Evolutionary conservation across 2,329 filamentous ascomycete species (phyloP).

Genomic region (Pestalotiopsis sp.): DNA sequence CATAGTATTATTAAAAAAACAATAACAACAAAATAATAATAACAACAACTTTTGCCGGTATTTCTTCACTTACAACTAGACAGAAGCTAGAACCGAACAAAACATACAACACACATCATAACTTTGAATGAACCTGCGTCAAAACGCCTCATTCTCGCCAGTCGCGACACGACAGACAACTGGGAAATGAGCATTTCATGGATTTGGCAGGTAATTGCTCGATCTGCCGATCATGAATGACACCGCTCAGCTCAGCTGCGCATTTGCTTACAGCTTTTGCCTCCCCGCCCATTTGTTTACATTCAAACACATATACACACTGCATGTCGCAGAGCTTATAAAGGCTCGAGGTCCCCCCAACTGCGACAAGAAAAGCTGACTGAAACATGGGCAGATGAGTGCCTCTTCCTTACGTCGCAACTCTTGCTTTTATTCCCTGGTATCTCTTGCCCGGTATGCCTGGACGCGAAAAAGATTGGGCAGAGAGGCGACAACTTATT

Average conservation of each 20-base stretch:
- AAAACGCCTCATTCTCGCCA: conserved; percentile 4
- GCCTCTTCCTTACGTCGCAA: neutral
- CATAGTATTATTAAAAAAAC: neutral
- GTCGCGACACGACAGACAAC: neutral
- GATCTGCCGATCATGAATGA: neutral
- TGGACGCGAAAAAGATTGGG: too few species aligned
- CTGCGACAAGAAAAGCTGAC: neutral
- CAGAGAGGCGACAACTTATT: neutral
- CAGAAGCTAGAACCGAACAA: neutral
- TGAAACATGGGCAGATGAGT: neutral
- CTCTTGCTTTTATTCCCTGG: neutral
- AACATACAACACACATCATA: neutral
- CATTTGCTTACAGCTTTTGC: neutral
- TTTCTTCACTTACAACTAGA: neutral
- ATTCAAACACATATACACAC: neutral
- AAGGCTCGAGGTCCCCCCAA: neutral
- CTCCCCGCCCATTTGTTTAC: neutral
- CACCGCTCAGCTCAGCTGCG: neutral
- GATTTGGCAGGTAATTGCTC: neutral
- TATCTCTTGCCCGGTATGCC: neutral
- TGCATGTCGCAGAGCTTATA: conserved; percentile 3
- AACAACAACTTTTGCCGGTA: neutral
- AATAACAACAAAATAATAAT: neutral
- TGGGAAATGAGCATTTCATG: neutral
- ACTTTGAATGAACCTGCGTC: neutral